These are phyloP conservation scores for Nephelium lappaceum DNA, from an alignment of 345 rosid genomes.

Conservation along the genomic window DNA sequence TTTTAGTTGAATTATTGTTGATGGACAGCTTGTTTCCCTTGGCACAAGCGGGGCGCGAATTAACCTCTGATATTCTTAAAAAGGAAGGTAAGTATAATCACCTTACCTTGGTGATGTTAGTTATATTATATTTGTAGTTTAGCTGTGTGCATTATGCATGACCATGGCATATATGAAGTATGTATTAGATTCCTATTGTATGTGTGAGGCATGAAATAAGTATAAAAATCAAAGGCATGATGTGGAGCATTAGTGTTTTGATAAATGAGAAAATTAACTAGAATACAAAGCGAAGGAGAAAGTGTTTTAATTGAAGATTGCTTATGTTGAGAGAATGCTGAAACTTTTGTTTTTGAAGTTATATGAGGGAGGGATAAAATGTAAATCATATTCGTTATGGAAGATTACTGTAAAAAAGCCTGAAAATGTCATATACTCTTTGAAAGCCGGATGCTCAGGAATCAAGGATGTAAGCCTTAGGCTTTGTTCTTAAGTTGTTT, in stretches of 20 bases:
- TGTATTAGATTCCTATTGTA: neutral
- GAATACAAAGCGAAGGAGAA: neutral
- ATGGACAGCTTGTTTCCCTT: conserved; percentile 66
- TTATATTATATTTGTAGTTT: neutral
- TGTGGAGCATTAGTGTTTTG: neutral
- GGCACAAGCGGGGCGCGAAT: conserved; percentile 78
- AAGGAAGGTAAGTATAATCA: conserved; percentile 44
- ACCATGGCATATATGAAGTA: neutral
- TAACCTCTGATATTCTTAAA: conserved; percentile 58
- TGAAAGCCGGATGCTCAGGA: too few relatives aligned
- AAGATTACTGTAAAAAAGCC: neutral
- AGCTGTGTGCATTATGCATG: neutral
- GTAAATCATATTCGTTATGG: neutral
- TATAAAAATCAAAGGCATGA: neutral
- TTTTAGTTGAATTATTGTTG: conserved; percentile 4
- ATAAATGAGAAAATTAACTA: neutral
- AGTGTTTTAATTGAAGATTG: neutral
- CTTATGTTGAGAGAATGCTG: neutral
- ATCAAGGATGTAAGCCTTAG: neutral
- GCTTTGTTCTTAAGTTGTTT: neutral
- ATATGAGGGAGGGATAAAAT: neutral
- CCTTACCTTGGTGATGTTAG: neutral
- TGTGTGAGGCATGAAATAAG: neutral
- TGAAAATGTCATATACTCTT: neutral
- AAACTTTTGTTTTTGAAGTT: neutral